Base-by-base conservation (phyloP, 176 grass and related monocot species). In the Hsuehochloa calcarea region DNA sequence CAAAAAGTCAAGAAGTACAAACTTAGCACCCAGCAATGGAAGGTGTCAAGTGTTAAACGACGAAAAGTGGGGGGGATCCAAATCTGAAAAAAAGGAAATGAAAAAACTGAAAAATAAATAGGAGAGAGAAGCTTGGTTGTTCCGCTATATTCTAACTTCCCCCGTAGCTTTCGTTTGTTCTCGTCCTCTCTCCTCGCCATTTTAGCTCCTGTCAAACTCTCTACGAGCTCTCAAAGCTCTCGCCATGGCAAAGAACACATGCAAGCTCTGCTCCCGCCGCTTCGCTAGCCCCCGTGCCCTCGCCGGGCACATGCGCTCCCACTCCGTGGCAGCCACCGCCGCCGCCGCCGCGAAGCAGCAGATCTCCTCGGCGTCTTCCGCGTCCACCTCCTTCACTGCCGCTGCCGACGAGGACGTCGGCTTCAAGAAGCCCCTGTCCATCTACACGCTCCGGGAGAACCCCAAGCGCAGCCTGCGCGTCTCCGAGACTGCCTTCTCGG, bases 221-320 rank as follows among this genome's bases (percentile, higher is more conserved):
- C 67, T 55, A 22, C 80, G 87, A 75, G 82, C 64, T 90, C 65
- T 26, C 78, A 75, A 25, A 40, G 50, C 81, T 65, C 59, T 75
- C 66, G 82, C 73, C 63, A 97, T 97, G 94, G 78, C 73, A n/a
- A 89, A 89, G 89, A 86, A 49, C 92, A 61, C 82, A 73, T 95
- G 93, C 85, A 92, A 85, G 85, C 68, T 88, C 82, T 92, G 93
- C 90, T 85, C 15, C 86, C 93, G 93, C 88, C 90, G 90, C 88
- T 95, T 94, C 85, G 49, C 78, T 3, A 94, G 85, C n/a, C 87
- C 85, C 84, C 88, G 86, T 26, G 90, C 90, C 43, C 87, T 97
- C 9, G 88, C 90, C 5, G 88, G 93, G 16, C 93, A 98, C 87
- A 95, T 90, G 89, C 89, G 92, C n/a, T 98, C 85, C 38, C 95